Evolutionary conservation across 2,329 filamentous ascomycete genomes (phyloP), one percentile per base, ranked within the genome.

Genomic region (Beauveria sp.): DNA sequence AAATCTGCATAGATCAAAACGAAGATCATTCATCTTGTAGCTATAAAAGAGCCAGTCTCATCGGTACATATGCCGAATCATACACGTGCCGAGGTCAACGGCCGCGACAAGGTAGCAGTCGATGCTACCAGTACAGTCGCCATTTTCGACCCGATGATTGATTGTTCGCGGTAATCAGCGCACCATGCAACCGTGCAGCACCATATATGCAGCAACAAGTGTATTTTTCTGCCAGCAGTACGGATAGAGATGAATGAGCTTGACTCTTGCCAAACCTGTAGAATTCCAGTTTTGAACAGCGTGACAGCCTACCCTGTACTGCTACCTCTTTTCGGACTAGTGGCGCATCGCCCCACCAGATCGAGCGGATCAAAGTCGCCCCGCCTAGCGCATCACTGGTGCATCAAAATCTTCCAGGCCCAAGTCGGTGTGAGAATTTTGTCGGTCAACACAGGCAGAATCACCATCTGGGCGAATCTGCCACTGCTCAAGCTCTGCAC

Each of bases 401-500:
- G 26, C 52, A 34, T 31, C 31, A 38, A 56, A 45, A 34, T 45
- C 53, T 52, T 20, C n/a, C 26, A 48, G 6, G 20, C 45, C 54
- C 48, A 63, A 72, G 71, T 73, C 73, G 73, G 73, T 75, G 72
- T 73, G 68, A 74, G 69, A 75, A 74, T 74, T 74, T 76, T 75
- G 74, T 75, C 73, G 73, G 73, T 75, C 70, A 75, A 67, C 58
- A 66, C 67, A 69, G 74, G 74, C 74, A 76, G 74, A 76, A 76
- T 75, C 66, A 59, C 61, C 65, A 62, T 62, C 64, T 67, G 62
- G 62, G 65, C 65, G 65, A 67, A 69, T 60, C 54, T 64, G 60
- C 63, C 63, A 59, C 60, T 59, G 52, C 55, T 40, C 14, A 45
- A 61, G 24, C 31, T 38, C 34, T 57, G 24, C 53, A 51, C 51